Evolutionary conservation across 2,329 filamentous ascomycete species (phyloP), one percentile per base, ranked within the genome.

Genomic region (Ophiosphaerella herpotricha): DNA sequence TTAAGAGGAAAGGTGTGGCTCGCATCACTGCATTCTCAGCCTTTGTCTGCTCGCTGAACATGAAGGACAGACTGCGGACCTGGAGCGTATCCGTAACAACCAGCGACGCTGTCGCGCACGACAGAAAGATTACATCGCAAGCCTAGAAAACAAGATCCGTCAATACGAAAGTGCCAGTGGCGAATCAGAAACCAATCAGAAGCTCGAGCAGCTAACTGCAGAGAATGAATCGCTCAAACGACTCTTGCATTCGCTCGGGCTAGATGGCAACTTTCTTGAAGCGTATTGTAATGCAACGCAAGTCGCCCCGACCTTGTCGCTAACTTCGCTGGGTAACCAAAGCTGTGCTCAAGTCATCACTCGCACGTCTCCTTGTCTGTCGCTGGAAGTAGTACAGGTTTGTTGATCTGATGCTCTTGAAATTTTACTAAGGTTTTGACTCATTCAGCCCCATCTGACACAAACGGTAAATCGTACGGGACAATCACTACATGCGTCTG

Each of bases 71-170:
- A 38, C 50, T 14, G 38, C 32, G 36, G 37, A 57, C 26, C 43
- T 50, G n/a, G 52, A 52, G 29, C 55, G 55, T 24, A 34, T 58
- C 11, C 55, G 55, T 14, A 58, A 58, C 39, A 58, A 58, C 42
- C 55, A 58, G 41, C 47, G 55, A 29, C 55, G 55, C 31, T 58
- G 24, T 38, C 55, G 55, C 21, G 52, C 44, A 26, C 26, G 51
- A 50, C 44, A 29, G 21, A 52, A 55, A 42, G 46, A 52, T 6
- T 53, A 58, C 43, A 50, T 58, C 38, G 34, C 44, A n/a, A 33
- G 40, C 13, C 48, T 58, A 9, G 55, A 58, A 46, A 44, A 42
- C 4, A 58, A 46, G 39, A 48, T 55, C 26, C 44, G 33, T 1
- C 16, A 47, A 11, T 50, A 46, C 26, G 52, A 58, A 43, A 37